Evolutionary conservation across 2,329 filamentous ascomycete genomes (phyloP).

Genomic region (Phialophora chinensis): DNA sequence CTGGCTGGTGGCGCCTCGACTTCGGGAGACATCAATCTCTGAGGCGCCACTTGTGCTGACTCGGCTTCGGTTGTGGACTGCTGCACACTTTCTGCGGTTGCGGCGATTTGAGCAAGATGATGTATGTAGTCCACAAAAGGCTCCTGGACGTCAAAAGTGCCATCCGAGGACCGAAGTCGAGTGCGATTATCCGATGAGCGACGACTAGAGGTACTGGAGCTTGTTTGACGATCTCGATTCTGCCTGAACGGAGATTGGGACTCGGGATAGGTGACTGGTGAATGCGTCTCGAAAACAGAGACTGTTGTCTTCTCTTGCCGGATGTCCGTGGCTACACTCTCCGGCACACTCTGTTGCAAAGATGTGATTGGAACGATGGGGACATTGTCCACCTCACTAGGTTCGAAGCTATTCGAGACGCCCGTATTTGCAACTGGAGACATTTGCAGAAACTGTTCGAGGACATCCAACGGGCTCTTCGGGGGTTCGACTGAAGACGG

Average conservation of each 20-base stretch:
- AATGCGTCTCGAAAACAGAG: conserved; percentile 8
- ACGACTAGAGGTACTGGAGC: conserved; percentile 13
- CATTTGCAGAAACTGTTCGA: conserved; percentile 31
- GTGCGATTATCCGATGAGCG: conserved; percentile 12
- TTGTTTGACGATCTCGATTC: conserved; percentile 12
- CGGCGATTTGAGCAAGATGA: conserved; percentile 14
- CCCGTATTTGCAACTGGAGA: conserved; percentile 14
- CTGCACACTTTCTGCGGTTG: background rate
- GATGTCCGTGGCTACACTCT: background rate
- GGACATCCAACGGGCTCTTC: conserved; percentile 23
- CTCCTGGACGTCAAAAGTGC: conserved; percentile 21
- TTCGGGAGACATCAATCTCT: background rate
- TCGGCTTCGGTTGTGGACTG: background rate
- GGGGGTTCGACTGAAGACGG: conserved; percentile 5
- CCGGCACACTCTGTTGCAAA: background rate
- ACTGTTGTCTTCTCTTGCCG: conserved; percentile 17
- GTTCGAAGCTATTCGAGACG: background rate
- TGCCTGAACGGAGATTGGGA: conserved; percentile 31
- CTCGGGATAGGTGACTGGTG: conserved; percentile 15
- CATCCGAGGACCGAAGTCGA: conserved; percentile 21
- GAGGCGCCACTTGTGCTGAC: background rate
- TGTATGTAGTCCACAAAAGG: conserved; percentile 2
- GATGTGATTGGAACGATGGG: background rate
- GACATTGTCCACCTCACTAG: background rate
- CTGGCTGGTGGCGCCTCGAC: background rate